Base-by-base conservation (phyloP, 305 asterid species). In the Fraxinus nigra region DNA sequence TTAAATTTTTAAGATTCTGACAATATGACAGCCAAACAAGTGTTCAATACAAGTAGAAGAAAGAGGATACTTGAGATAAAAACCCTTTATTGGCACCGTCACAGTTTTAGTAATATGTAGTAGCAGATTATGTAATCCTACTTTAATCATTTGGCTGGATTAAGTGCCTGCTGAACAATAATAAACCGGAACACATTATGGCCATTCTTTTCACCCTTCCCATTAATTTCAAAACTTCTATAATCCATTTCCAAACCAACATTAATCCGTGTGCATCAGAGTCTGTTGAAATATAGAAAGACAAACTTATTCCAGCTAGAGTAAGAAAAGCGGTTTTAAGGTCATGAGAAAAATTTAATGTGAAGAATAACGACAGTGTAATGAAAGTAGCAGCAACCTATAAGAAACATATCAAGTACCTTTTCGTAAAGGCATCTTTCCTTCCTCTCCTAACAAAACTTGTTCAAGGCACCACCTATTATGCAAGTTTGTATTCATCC, bases 381-480 rank as follows among this genome's bases (percentile, higher is more conserved):
- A 70, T 72, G 24, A 79, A 81, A 28, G 77, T 75, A 79, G 56
- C 48, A 80, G 1, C 51, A 59, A 32, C n/a, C 3, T 7, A 14
- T 11, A 38, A 77, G 77, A 72, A 65, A 61, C 75, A 86, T 18
- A 75, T 73, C 32, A n/a, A 37, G n/a, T 82, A 86, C 91, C 90
- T 85, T 85, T 82, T 85, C 88, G 78, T 35, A 35, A 7, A 35
- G 7, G 40, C 9, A 1, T 35, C 8, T 35, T 35, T 35, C 40
- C 40, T 35, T 35, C 40, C 40, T 35, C 40, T 35, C 40, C 72
- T 59, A 67, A 87, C 90, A 92, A 86, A 91, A 91, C 88, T 92
- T 94, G 90, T 85, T 86, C 87, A 92, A 87, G 81, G 97, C 95
- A 79, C 97, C 86, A 76, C 87, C 38, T 93, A 84, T 75, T 80